phyloP scores from a whole-genome alignment of 495 filamentous ascomycete genomes.

The Hypoxylon subgilvum region DNA sequence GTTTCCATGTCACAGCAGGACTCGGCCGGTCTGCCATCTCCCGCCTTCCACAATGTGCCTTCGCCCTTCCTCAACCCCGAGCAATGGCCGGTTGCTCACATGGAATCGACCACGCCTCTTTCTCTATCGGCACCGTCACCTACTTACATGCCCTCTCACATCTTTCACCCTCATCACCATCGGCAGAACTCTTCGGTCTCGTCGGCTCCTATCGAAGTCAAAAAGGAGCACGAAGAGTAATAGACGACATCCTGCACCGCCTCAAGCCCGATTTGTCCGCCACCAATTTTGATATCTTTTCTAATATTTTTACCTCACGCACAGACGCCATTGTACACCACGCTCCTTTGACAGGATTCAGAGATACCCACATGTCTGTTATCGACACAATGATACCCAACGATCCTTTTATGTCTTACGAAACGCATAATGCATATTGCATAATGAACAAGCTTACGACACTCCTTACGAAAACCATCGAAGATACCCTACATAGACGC shows the following conservation, averaged over 20 bases:
- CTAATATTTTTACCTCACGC: conserved; percentile 41
- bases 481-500: conserved; percentile 55
- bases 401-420: conserved; percentile 49
- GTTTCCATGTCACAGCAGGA: conserved; percentile 34
- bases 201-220: conserved; percentile 38
- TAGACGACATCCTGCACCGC: neutral
- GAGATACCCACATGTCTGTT: conserved; percentile 44
- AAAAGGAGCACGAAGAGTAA: conserved; percentile 39
- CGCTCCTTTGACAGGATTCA: conserved; percentile 53
- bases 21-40: conserved; percentile 30
- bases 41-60: conserved; percentile 32
- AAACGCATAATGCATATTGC: conserved; percentile 50
- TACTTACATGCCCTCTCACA: conserved; percentile 28
- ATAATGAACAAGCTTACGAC: conserved; percentile 51
- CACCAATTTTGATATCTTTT: conserved; percentile 31
- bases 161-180: conserved; percentile 33
- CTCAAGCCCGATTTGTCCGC: conserved; percentile 22
- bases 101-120: conserved; percentile 45
- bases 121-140: conserved; percentile 39
- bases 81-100: conserved; percentile 41
- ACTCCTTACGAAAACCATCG: conserved; percentile 49
- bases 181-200: conserved; percentile 39
- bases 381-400: conserved; percentile 54
- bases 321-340: conserved; percentile 59
- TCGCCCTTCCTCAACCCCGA: conserved; percentile 51